Percentiles rank a stretch among this genome's conserved stretches.
These are phyloP conservation scores for Drechslerella dactyloides DNA, from an alignment of 2,329 filamentous ascomycete genomes.

Conservation along the genomic window DNA sequence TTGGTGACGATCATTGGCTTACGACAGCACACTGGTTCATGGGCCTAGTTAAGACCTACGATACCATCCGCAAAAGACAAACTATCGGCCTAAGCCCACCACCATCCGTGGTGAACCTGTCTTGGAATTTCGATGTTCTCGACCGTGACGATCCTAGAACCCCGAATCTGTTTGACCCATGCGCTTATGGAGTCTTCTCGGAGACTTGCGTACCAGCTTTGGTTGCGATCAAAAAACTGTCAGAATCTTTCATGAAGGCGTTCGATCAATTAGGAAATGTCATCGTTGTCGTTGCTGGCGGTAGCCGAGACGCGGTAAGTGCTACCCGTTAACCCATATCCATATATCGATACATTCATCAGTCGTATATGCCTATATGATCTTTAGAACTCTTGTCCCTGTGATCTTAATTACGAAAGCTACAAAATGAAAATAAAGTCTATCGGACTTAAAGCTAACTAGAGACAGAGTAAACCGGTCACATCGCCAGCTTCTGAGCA, in stretches of 20 bases:
- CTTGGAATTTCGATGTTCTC: neutral
- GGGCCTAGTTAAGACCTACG: slow-evolving; percentile 7
- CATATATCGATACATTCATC: no score
- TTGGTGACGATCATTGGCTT: neutral
- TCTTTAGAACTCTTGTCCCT: no score
- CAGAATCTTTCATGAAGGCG: neutral
- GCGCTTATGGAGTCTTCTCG: neutral
- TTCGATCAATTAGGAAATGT: slow-evolving; percentile 3
- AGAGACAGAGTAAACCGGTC: neutral
- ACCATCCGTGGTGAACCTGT: neutral
- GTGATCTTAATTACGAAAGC: no score
- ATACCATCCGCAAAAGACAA: neutral
- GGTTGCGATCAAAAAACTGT: neutral
- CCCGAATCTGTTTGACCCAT: neutral
- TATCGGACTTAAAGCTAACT: neutral
- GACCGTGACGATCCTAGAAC: neutral
- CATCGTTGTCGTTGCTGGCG: slow-evolving; percentile 1
- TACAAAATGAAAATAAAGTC: no score
- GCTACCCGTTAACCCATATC: neutral
- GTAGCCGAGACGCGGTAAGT: neutral
- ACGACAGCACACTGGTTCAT: slow-evolving; percentile 13
- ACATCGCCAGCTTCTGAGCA: neutral
- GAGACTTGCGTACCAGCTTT: neutral
- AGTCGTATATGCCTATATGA: no score
- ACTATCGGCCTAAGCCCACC: neutral